Conservation (phyloP, 352 stramenopile genomes). For the Ophiocytium majus region DNA sequence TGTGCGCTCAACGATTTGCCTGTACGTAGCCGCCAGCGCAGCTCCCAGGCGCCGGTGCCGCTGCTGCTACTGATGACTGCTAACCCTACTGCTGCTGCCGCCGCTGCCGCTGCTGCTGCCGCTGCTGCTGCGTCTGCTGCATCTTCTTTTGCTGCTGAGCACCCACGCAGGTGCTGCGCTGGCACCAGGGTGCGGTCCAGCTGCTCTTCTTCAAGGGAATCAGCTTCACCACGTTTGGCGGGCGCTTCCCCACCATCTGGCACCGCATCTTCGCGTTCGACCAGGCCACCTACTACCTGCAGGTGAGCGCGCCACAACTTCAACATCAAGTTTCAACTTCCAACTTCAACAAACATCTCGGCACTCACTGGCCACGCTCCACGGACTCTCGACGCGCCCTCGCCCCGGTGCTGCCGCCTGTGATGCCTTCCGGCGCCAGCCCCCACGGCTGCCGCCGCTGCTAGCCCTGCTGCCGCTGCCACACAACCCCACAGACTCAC, state of each 20-base stretch:
- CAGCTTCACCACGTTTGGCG: slow-evolving; percentile 42
- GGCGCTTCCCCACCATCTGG: slow-evolving; percentile 47
- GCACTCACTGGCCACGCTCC: background rate
- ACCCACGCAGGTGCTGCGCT: background rate
- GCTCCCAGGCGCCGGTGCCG: too few relatives aligned
- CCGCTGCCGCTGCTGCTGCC: background rate
- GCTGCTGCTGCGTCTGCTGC: background rate
- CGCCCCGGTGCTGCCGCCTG: too few relatives aligned
- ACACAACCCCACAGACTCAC: too few relatives aligned
- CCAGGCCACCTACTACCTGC: slow-evolving; percentile 55
- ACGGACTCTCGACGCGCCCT: too few relatives aligned
- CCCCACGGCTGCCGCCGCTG: too few relatives aligned
- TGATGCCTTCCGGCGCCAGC: too few relatives aligned
- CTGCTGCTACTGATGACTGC: too few relatives aligned
- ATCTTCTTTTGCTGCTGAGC: slow-evolving; percentile 7
- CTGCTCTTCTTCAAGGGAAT: slow-evolving; percentile 44
- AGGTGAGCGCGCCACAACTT: slow-evolving; percentile 22
- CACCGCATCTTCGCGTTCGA: slow-evolving; percentile 56
- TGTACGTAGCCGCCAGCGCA: too few relatives aligned
- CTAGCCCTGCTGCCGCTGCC: too few relatives aligned
- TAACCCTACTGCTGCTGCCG: too few relatives aligned
- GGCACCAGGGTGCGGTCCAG: slow-evolving; percentile 50
- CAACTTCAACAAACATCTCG: background rate
- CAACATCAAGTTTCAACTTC: background rate
- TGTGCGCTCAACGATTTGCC: too few relatives aligned